Evolutionary conservation across 1,284 basidiomycete genomes (phyloP).

Genomic region (Cryptococcus sp.): DNA sequence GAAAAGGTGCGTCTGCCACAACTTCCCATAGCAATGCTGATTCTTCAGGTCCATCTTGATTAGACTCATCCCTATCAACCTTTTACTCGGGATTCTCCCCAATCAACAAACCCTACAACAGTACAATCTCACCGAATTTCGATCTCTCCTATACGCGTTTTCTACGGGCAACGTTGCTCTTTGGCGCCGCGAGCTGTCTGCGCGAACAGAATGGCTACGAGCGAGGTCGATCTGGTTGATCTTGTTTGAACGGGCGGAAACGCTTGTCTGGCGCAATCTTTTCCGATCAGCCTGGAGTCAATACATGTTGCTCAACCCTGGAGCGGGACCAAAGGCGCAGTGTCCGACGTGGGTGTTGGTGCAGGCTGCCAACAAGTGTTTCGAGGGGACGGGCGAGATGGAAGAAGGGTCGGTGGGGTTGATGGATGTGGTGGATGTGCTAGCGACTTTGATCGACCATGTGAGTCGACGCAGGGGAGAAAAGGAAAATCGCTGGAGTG

Average conservation of each 20-base stretch:
- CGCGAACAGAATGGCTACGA: conserved; percentile 43
- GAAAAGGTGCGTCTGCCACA: conserved; percentile 21
- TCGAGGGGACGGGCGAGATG: conserved; percentile 34
- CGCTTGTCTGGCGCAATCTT: conserved; percentile 47
- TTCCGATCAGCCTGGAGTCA: conserved; percentile 41
- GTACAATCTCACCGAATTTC: conserved; percentile 41
- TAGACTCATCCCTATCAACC: conserved; percentile 43
- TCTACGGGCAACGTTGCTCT: conserved; percentile 31
- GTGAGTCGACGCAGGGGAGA: conserved; percentile 28
- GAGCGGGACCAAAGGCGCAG: conserved; percentile 17
- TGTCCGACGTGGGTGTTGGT: conserved; percentile 41
- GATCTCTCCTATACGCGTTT: conserved; percentile 41
- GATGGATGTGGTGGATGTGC: conserved; percentile 41
- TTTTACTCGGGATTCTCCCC: conserved; percentile 44
- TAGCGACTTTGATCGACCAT: conserved; percentile 45
- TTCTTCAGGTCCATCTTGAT: conserved; percentile 48
- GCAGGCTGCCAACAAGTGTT: conserved; percentile 21
- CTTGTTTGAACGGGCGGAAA: conserved; percentile 46
- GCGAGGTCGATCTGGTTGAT: conserved; percentile 44
- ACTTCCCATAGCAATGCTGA: too few species aligned
- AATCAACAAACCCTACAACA: conserved; percentile 21
- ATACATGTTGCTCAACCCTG: conserved; percentile 24
- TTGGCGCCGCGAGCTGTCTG: conserved; percentile 37
- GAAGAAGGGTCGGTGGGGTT: conserved; percentile 34
- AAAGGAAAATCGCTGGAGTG: too few species aligned